phyloP scores from a whole-genome alignment of 768 basidiomycete genomes.

The Neoboletus brunneissimus region DNA sequence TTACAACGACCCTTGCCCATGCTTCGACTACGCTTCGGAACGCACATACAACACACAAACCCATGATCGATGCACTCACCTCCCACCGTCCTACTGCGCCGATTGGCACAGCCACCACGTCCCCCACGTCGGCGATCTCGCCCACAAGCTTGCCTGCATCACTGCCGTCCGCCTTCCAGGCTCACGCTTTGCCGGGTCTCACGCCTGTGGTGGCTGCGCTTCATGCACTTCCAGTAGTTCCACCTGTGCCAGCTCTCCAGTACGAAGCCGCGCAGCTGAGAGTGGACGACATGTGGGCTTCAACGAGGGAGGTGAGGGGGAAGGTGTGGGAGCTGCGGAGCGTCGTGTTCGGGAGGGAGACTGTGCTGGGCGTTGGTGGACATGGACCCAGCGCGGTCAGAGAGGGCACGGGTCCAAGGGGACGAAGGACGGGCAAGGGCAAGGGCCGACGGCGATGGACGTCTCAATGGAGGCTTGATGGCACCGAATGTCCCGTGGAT shows the following conservation, averaged over 20 bases:
- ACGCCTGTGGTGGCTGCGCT: slow-evolving; percentile 29
- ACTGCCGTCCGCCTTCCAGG: not conserved
- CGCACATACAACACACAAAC: slow-evolving; percentile 54
- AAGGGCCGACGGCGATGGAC: slow-evolving; percentile 43
- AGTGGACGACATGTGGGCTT: slow-evolving; percentile 64
- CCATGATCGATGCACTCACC: slow-evolving; percentile 45
- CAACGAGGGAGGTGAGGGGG: slow-evolving; percentile 55
- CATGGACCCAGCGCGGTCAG: slow-evolving; percentile 45
- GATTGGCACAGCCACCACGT: not conserved
- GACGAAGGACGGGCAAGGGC: slow-evolving; percentile 38
- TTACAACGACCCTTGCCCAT: slow-evolving; percentile 51
- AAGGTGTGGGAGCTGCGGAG: slow-evolving; percentile 65
- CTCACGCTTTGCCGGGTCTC: slow-evolving; percentile 3
- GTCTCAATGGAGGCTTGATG: slow-evolving; percentile 66
- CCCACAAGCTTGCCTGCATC: slow-evolving; percentile 1
- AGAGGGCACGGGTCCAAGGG: slow-evolving; percentile 44
- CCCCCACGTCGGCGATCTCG: not conserved
- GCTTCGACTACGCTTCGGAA: slow-evolving; percentile 57
- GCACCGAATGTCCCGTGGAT: slow-evolving; percentile 61
- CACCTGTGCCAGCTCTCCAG: slow-evolving; percentile 43
- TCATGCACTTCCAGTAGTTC: slow-evolving; percentile 34
- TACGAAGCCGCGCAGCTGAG: slow-evolving; percentile 73
- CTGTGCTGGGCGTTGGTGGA: slow-evolving; percentile 36
- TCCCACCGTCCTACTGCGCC: slow-evolving; percentile 12
- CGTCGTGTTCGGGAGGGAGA: slow-evolving; percentile 66